These are phyloP conservation scores for Termitomyces eurrhizus DNA, from an alignment of 768 basidiomycete genomes.

Conservation along the genomic window DNA sequence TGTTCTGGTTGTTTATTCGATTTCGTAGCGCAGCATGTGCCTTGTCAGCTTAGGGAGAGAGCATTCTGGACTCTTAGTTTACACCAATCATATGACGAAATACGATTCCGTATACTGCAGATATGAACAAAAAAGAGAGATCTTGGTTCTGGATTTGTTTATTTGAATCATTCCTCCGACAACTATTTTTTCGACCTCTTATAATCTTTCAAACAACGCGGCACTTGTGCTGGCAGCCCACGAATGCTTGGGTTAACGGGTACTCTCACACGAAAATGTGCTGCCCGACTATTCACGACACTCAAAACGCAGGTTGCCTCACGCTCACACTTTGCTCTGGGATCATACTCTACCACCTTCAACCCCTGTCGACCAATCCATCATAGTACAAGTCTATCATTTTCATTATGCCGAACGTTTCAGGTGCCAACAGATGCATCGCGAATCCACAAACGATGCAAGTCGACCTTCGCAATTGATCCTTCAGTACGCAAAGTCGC, in stretches of 20 bases:
- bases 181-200: neutral
- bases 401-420: neutral
- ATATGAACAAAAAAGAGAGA: neutral
- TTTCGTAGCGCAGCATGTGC: neutral
- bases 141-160: neutral
- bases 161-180: neutral
- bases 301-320: neutral
- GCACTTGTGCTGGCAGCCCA: neutral
- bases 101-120: neutral
- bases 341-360: neutral
- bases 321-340: neutral
- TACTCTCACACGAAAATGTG: slow-evolving; percentile 6
- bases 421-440: neutral
- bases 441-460: slow-evolving; percentile 15
- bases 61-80: slow-evolving; percentile 4
- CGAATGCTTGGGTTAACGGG: slow-evolving; percentile 7
- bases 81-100: neutral
- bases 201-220: neutral
- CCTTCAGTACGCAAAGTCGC: slow-evolving; percentile 35
- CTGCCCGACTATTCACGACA: slow-evolving; percentile 5
- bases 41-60: neutral
- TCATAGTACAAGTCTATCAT: neutral
- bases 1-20: slow-evolving; percentile 2
- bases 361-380: neutral
- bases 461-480: slow-evolving; percentile 25